Base-by-base conservation (phyloP, 805 yeast species). In the Candida boidinii region DNA sequence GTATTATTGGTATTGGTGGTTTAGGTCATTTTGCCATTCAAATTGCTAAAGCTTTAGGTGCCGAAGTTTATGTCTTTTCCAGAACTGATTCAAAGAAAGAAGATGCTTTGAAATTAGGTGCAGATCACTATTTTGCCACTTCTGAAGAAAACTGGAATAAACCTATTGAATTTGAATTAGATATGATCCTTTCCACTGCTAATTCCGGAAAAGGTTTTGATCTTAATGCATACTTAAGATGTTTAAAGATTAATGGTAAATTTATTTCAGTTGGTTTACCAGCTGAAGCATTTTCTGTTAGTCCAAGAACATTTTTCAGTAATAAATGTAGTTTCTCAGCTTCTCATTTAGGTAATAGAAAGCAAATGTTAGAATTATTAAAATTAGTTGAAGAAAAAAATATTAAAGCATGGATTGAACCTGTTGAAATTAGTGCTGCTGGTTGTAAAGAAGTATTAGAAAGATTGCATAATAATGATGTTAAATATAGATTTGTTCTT, bases 211-310 rank as follows among this genome's bases (percentile, higher is more conserved):
- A 60, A 12, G 66, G 64, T 30, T 60, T 76, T 44, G 73, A 68
- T 39, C 49, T 78, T 35, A 58, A 63, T 41, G 48, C 60, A 17
- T 71, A 73, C 51, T 49, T 78, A 39, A 49, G 54, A 19, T 51
- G 66, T 19, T 62, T 83, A 52, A 75, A 66, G 48, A 73, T 78
- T 26, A 70, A 70, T 47, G 78, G 79, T 34, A 61, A 63, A 33
- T 70, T 77, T 50, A 65, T 77, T 34, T 63, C 79, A 23, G 86
- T 76, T 35, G 90, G 90, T 35, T 62, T 79, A 46, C 85, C 90
- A 34, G 68, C 62, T 30, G 64, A 69, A 22, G 54, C 58, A 27
- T 61, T 66, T 35, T 49, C 57, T 22, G 60, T 68, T 27, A 48
- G 58, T 28, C 71, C 73, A 21, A 49, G 55, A 36, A 44, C 60